Percentiles rank a stretch among this genome's conserved stretches.
These are phyloP conservation scores for Phaeodactylum tricornutum DNA, from an alignment of 108 stramenopile genomes.

Conservation along the genomic window DNA sequence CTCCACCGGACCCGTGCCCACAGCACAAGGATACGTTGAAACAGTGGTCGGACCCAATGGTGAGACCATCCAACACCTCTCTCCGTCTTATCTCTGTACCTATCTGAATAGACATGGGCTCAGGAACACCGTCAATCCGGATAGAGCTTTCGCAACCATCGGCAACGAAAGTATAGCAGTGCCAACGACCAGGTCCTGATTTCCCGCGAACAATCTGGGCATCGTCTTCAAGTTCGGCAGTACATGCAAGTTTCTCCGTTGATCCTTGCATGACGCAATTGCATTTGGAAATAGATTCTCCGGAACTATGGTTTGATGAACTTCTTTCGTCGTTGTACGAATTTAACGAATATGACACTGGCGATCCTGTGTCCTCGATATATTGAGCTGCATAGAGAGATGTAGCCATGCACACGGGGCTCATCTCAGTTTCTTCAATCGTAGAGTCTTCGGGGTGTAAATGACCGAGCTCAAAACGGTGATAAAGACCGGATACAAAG, in stretches of 20 bases:
- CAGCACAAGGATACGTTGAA: slow-evolving; percentile 77
- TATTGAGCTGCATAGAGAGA: too few relatives aligned
- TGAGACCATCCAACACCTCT: slow-evolving; percentile 52
- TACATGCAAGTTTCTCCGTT: slow-evolving; percentile 1
- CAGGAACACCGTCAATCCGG: slow-evolving; percentile 57
- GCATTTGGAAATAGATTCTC: slow-evolving; percentile 1
- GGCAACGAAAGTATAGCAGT: slow-evolving; percentile 63
- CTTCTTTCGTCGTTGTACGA: too few relatives aligned
- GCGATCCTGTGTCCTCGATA: too few relatives aligned
- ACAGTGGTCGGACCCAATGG: slow-evolving; percentile 76
- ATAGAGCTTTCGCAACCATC: slow-evolving; percentile 46
- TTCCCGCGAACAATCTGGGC: slow-evolving; percentile 34
- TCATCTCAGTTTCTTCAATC: not conserved
- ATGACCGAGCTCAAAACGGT: slow-evolving; percentile 73
- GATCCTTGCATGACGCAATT: slow-evolving; percentile 4
- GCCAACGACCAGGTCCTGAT: slow-evolving; percentile 69
- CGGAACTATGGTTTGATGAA: not conserved
- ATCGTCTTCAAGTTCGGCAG: slow-evolving; percentile 1
- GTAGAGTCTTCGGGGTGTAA: slow-evolving; percentile 25
- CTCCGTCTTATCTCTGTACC: slow-evolving; percentile 6
- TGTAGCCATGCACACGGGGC: slow-evolving; percentile 2
- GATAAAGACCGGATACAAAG: slow-evolving; percentile 60
- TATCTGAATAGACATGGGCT: slow-evolving; percentile 13
- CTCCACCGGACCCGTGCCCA: slow-evolving; percentile 52
- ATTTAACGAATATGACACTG: too few relatives aligned